Percentiles rank a stretch among this genome's conserved stretches.
Evolutionary conservation across 1,284 basidiomycete species (phyloP).

Genomic region (Ceratorhiza oryzae-sativae): DNA sequence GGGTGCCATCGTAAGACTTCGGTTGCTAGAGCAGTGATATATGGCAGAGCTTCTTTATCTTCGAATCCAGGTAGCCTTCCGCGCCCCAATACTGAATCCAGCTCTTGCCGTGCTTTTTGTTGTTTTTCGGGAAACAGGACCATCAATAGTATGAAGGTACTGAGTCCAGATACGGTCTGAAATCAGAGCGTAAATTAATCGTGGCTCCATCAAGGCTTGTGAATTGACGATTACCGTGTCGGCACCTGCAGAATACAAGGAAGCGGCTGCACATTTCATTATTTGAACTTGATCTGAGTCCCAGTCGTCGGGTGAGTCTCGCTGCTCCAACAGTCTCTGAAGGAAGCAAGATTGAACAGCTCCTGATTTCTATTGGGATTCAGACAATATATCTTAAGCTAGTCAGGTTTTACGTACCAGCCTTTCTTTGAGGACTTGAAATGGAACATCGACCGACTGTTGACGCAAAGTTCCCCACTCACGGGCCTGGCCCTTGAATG

Average conservation of each 20-base stretch:
- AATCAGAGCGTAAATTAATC: not conserved
- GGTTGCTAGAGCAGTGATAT: slow-evolving; percentile 6
- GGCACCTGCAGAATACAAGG: slow-evolving; percentile 51
- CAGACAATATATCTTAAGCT: slow-evolving; percentile 1
- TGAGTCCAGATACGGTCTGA: slow-evolving; percentile 25
- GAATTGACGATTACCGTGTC: slow-evolving; percentile 43
- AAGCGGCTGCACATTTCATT: slow-evolving; percentile 53
- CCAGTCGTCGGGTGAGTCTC: slow-evolving; percentile 43
- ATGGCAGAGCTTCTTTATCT: slow-evolving; percentile 25
- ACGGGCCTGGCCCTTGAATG: slow-evolving; percentile 56
- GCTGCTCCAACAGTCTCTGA: slow-evolving; percentile 51
- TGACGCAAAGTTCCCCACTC: slow-evolving; percentile 50
- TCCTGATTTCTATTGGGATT: slow-evolving; percentile 51
- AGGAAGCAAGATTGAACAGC: slow-evolving; percentile 53
- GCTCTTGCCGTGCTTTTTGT: slow-evolving; percentile 28
- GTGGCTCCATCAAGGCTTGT: not conserved
- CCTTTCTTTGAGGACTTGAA: slow-evolving; percentile 53
- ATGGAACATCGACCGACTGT: slow-evolving; percentile 52
- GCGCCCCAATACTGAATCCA: slow-evolving; percentile 30
- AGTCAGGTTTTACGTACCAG: slow-evolving; percentile 49
- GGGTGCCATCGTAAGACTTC: slow-evolving; percentile 39
- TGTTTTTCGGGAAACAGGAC: slow-evolving; percentile 35
- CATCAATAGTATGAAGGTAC: slow-evolving; percentile 21
- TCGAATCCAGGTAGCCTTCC: slow-evolving; percentile 24
- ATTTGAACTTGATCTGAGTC: slow-evolving; percentile 50